Evolutionary conservation across 2,329 filamentous ascomycete species (phyloP).

Genomic region (Zymoseptoria pseudotritici): DNA sequence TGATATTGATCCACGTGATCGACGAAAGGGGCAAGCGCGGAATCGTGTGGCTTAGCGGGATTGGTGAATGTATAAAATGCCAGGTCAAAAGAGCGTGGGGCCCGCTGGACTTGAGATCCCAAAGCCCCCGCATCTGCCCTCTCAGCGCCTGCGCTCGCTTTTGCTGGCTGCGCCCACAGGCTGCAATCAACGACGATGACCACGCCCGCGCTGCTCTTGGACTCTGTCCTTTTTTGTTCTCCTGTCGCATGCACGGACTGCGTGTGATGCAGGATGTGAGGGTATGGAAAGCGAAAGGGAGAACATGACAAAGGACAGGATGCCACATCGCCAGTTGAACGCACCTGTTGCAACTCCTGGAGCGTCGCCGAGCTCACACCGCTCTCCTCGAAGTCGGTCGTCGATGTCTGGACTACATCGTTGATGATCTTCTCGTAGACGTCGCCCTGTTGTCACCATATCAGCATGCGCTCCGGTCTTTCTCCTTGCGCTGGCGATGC

Average conservation of each 20-base stretch:
- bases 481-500: neutral
- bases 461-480: slow-evolving; percentile 8
- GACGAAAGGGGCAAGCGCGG: slow-evolving; percentile 29
- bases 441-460: slow-evolving; percentile 46
- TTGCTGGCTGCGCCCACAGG: slow-evolving; percentile 13
- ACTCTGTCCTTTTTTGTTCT: neutral
- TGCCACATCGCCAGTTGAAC: slow-evolving; percentile 8
- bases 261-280: neutral
- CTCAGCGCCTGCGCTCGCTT: slow-evolving; percentile 9
- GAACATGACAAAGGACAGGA: neutral
- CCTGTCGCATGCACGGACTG: neutral
- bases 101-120: slow-evolving; percentile 31
- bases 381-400: slow-evolving; percentile 93
- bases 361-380: slow-evolving; percentile 83
- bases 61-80: slow-evolving; percentile 36
- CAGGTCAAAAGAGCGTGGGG: slow-evolving; percentile 38
- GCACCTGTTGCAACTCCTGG: slow-evolving; percentile 80
- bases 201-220: neutral
- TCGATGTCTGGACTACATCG: slow-evolving; percentile 55
- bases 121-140: slow-evolving; percentile 38
- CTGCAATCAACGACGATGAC: slow-evolving; percentile 1
- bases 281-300: neutral
- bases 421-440: slow-evolving; percentile 91
- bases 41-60: slow-evolving; percentile 15
- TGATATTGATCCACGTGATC: slow-evolving; percentile 17